A percentile compares a stretch with the other conserved stretches of the same genome.
Evolutionary conservation across 768 basidiomycete genomes (phyloP).

Genomic region (Pholiota conissans): DNA sequence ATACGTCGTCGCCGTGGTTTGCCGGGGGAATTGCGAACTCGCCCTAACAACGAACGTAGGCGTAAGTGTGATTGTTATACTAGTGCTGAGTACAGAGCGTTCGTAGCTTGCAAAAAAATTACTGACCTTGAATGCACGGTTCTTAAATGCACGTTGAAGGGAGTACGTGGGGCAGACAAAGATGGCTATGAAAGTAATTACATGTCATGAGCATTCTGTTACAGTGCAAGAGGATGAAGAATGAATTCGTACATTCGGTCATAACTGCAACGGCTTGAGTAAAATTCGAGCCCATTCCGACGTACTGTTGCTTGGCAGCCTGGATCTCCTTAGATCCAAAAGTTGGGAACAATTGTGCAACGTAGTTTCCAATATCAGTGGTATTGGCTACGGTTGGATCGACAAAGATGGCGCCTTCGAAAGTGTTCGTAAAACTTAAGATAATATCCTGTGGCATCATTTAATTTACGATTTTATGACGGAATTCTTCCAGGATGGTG

Average conservation of each 20-base stretch:
- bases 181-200: constrained; percentile 31
- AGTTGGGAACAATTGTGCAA: constrained; percentile 38
- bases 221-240: background rate
- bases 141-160: constrained; percentile 32
- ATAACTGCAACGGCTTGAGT: constrained; percentile 38
- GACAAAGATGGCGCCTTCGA: constrained; percentile 40
- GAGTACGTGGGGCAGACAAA: constrained; percentile 48
- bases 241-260: constrained; percentile 38
- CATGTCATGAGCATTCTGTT: background rate
- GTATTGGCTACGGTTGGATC: constrained; percentile 26
- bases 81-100: no score
- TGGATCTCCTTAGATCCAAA: constrained; percentile 28
- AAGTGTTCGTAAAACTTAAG: constrained; percentile 38
- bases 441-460: constrained; percentile 27
- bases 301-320: constrained; percentile 30
- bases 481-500: constrained; percentile 29
- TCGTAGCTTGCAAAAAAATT: no score
- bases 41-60: constrained; percentile 26
- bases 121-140: constrained; percentile 34
- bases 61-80: background rate
- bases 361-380: constrained; percentile 31
- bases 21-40: constrained; percentile 47
- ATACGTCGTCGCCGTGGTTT: constrained; percentile 35
- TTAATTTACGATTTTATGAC: no score
- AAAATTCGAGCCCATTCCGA: constrained; percentile 29